phyloP scores from a whole-genome alignment of 2,329 filamentous ascomycete genomes.

The Colletotrichum liriopes region DNA sequence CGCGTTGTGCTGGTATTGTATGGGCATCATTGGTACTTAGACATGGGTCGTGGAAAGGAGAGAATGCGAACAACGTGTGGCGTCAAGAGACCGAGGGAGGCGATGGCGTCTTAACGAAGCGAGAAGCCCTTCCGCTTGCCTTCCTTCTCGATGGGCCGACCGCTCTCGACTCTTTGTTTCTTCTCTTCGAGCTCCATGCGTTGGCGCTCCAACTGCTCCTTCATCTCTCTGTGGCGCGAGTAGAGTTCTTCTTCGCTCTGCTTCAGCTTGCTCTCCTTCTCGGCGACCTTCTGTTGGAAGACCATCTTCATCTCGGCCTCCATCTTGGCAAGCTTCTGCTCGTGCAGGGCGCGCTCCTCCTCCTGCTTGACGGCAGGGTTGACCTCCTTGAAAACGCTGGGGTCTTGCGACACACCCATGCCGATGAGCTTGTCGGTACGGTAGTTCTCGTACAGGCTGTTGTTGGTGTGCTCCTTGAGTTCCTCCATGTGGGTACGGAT shows the following conservation, averaged over 20 bases:
- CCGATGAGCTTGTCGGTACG: conserved; percentile 98
- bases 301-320: conserved; percentile 99
- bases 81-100: conserved; percentile 28
- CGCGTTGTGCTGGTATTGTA: conserved; percentile 72
- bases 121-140: conserved; percentile 99
- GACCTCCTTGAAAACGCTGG: conserved; percentile 99
- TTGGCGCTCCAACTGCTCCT: conserved; percentile 98
- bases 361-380: conserved; percentile 99
- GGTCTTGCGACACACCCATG: conserved; percentile 99
- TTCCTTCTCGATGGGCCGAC: conserved; percentile 96
- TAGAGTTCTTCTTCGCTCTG: conserved; percentile 99
- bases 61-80: conserved; percentile 36
- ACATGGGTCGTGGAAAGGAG: conserved; percentile 65
- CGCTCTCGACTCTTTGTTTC: conserved; percentile 95
- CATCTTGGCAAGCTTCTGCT: conserved; percentile 99
- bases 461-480: conserved; percentile 99
- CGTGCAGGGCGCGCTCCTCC: conserved; percentile 96
- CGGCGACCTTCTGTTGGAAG: conserved; percentile 99
- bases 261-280: conserved; percentile 99
- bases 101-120: conserved; percentile 78
- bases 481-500: conserved; percentile 99
- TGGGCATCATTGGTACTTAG: conserved; percentile 72
- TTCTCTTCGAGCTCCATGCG: conserved; percentile 97
- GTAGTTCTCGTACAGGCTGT: conserved; percentile 99
- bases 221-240: conserved; percentile 99